phyloP scores from a whole-genome alignment of 2,329 filamentous ascomycete genomes.

The Dactylella cylindrospora region DNA sequence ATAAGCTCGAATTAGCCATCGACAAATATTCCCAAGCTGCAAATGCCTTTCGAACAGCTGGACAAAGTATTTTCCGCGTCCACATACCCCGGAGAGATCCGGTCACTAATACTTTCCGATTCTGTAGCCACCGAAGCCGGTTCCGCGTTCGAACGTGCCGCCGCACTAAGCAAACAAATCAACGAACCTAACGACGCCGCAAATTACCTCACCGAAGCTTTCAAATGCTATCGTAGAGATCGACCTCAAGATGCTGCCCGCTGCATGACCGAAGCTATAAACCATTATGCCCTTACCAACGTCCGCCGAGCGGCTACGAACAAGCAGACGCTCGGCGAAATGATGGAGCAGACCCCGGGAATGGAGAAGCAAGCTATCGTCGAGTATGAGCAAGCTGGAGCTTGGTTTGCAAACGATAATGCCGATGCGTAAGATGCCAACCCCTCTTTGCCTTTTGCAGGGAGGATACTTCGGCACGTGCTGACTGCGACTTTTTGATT shows the following conservation, averaged over 20 bases:
- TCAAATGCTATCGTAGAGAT: conserved; percentile 89
- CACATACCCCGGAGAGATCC: not conserved
- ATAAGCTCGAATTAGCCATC: conserved; percentile 87
- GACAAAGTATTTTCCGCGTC: conserved; percentile 63
- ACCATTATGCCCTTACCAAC: conserved; percentile 85
- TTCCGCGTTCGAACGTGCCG: conserved; percentile 35
- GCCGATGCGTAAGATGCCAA: conserved; percentile 68
- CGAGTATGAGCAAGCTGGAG: conserved; percentile 79
- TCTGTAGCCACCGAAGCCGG: conserved; percentile 16
- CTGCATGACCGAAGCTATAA: conserved; percentile 75
- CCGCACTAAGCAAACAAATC: conserved; percentile 54
- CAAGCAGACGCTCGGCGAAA: conserved; percentile 82
- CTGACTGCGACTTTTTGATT: not conserved
- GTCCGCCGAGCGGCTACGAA: conserved; percentile 86
- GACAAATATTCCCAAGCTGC: conserved; percentile 85
- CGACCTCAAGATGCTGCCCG: conserved; percentile 73
- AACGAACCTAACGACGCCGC: conserved; percentile 92
- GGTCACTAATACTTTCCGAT: not conserved
- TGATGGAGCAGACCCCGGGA: conserved; percentile 78
- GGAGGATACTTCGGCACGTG: conserved; percentile 1
- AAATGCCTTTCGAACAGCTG: conserved; percentile 87
- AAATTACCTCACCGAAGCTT: conserved; percentile 83
- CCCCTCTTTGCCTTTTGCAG: not conserved
- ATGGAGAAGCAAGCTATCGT: conserved; percentile 77
- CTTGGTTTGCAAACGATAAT: conserved; percentile 87